These are phyloP conservation scores for Mortierella sp. DNA, from an alignment of 371 early-diverging fungal genomes.

Conservation along the genomic window DNA sequence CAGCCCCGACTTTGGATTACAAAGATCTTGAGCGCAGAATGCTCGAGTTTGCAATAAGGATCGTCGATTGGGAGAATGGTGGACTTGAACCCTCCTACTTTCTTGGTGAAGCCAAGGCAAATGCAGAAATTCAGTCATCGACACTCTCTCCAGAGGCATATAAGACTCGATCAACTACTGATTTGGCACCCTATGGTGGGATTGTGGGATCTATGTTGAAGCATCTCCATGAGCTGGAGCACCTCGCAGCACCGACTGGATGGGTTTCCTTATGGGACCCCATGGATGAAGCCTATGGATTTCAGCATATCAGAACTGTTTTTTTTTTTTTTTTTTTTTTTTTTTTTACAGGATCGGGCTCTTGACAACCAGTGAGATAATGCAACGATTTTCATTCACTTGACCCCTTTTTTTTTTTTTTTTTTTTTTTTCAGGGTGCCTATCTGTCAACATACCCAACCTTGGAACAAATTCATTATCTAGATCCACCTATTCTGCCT, in stretches of 20 bases:
- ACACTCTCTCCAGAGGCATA: not conserved
- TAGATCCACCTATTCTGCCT: constrained; percentile 21
- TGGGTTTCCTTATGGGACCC: constrained; percentile 40
- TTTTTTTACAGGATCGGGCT: not conserved
- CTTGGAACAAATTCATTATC: constrained; percentile 14
- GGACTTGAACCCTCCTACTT: constrained; percentile 34
- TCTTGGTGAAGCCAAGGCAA: constrained; percentile 20
- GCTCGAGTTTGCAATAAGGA: constrained; percentile 38
- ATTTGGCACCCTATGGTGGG: constrained; percentile 29
- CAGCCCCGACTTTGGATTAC: constrained; percentile 12
- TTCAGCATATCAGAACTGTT: constrained; percentile 36
- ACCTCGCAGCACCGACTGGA: constrained; percentile 20
- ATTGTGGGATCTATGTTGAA: constrained; percentile 37
- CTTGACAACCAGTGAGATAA: not conserved
- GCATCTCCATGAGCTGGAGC: constrained; percentile 33
- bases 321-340: not conserved
- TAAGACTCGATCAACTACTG: not conserved
- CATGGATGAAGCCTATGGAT: constrained; percentile 44
- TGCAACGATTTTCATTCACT: not conserved
- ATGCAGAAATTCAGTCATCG: not conserved
- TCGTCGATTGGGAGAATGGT: constrained; percentile 39
- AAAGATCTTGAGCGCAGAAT: constrained; percentile 40
- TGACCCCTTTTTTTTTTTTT: not conserved
- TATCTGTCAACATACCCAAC: constrained; percentile 43
- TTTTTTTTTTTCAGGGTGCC: constrained; percentile 21